Conservation (phyloP, 2,329 filamentous ascomycete genomes). For the Nemania diffusa region DNA sequence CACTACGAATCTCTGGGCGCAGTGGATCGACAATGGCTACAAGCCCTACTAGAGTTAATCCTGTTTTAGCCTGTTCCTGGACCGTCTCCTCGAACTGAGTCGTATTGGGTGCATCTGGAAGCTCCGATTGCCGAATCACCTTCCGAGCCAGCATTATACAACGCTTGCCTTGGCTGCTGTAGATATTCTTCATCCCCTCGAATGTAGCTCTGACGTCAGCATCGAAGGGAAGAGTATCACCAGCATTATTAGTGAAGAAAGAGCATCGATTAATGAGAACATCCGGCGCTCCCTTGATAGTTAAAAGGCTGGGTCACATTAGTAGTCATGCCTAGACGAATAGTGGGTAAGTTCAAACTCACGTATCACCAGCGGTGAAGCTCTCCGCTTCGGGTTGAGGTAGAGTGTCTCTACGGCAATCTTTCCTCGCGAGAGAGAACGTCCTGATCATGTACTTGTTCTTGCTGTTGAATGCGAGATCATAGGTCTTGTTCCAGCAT, state of each 20-base stretch:
- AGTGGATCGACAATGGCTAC: slow-evolving; percentile 83
- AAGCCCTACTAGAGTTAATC: slow-evolving; percentile 76
- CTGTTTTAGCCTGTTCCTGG: slow-evolving; percentile 67
- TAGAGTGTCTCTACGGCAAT: slow-evolving; percentile 54
- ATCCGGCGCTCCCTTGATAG: slow-evolving; percentile 84
- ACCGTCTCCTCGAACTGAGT: slow-evolving; percentile 67
- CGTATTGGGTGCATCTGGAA: slow-evolving; percentile 56
- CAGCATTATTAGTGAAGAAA: slow-evolving; percentile 65
- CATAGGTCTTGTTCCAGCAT: slow-evolving; percentile 73
- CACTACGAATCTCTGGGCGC: slow-evolving; percentile 75
- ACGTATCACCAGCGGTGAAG: slow-evolving; percentile 54
- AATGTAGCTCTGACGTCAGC: slow-evolving; percentile 57
- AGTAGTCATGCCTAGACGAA: slow-evolving; percentile 50
- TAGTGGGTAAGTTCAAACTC: slow-evolving; percentile 34
- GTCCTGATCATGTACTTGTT: slow-evolving; percentile 84
- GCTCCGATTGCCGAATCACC: slow-evolving; percentile 55
- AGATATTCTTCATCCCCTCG: slow-evolving; percentile 71
- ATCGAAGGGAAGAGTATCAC: slow-evolving; percentile 63
- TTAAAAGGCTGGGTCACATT: slow-evolving; percentile 63
- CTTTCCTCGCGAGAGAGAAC: slow-evolving; percentile 58
- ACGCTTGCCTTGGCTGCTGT: slow-evolving; percentile 74
- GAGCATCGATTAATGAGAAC: slow-evolving; percentile 73
- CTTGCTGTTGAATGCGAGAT: slow-evolving; percentile 82
- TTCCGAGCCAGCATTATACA: slow-evolving; percentile 75
- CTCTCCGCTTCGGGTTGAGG: slow-evolving; percentile 49